Base-by-base conservation (phyloP, 176 grass and related monocot species). In the Leersia perrieri region DNA sequence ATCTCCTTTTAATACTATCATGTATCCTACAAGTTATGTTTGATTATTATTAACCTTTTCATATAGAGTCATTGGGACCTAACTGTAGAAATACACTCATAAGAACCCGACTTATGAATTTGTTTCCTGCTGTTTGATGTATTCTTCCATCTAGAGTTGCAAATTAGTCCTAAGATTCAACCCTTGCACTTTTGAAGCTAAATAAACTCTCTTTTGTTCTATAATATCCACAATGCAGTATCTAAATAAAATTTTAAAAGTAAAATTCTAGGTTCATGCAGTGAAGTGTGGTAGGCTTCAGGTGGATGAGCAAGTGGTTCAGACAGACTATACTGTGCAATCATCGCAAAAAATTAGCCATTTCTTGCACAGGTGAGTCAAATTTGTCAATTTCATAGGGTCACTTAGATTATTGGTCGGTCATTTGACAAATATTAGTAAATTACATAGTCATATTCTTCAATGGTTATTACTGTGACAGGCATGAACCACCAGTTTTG, bases 331-430 rank as follows among this genome's bases (percentile, higher is more conserved):
- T 87, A 77, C 91, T 63, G 86, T 94, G 11, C 70, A 79, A 73
- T 86, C 80, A 12, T 95, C 96, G 35, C 96, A 98, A 73, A 98
- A 91, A 71, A 98, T 95, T 66, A 98, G 90, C 83, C 96, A 98
- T 77, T 98, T 98, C 67, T 61, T 98, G 75, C 96, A 98, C 76
- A 93, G 96, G 96, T 98, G 32, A 66, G 81, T 76, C 14, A 13
- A 8, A 62, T 74, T 35, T 15, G 44, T 64, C 9, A 79, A 18
- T 63, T 83, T 72, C n/a, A 28, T 69, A 62, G 47, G 13, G 0
- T 0, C 63, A 67, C 47, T 10, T 53, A 23, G 4, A 39, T 63
- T 40, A 74, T 49, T 75, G 44, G 63, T 33, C 3, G 20, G 27
- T 18, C 45, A 45, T 22, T 53, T 47, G 11, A 66, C 2, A 7